phyloP scores from a whole-genome alignment of 768 basidiomycete species.

The Kwoniella bestiolae region DNA sequence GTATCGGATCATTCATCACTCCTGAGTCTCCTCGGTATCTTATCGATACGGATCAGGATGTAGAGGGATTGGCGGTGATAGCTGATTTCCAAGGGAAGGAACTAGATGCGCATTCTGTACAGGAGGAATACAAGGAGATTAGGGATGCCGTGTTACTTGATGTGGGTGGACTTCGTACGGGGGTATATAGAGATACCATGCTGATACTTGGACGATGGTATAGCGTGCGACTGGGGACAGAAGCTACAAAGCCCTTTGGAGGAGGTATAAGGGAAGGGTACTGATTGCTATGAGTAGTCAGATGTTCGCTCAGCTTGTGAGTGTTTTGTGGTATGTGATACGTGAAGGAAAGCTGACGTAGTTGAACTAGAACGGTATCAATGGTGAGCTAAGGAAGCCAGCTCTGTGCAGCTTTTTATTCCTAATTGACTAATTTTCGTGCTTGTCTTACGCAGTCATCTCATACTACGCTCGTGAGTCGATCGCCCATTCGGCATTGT shows the following conservation, averaged over 20 bases:
- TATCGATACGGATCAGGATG: conserved; percentile 82
- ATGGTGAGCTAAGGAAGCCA: conserved; percentile 60
- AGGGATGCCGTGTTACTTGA: conserved; percentile 64
- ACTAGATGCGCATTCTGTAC: conserved; percentile 68
- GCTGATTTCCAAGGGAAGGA: conserved; percentile 87
- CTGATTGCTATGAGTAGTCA: conserved; percentile 93
- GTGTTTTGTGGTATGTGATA: conserved; percentile 52
- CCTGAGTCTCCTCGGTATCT: conserved; percentile 95
- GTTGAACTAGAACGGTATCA: conserved; percentile 84
- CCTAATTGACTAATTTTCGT: not conserved
- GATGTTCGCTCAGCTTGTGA: conserved; percentile 88
- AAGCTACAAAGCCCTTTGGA: conserved; percentile 83
- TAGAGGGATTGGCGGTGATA: conserved; percentile 80
- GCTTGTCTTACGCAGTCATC: conserved; percentile 65
- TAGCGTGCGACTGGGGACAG: conserved; percentile 77
- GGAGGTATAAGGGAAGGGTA: conserved; percentile 80
- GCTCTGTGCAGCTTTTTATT: not conserved
- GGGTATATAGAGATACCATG: not conserved
- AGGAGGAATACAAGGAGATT: conserved; percentile 87
- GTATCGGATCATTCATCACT: conserved; percentile 76
- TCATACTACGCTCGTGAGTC: conserved; percentile 91
- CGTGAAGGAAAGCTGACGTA: conserved; percentile 6
- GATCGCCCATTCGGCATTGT: too few relatives aligned
- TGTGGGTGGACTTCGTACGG: conserved; percentile 42
- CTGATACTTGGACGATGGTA: not conserved